Percentiles rank a stretch among this genome's conserved stretches.
Evolutionary conservation across 345 rosid genomes (phyloP).

Genomic region (Populus simonii): DNA sequence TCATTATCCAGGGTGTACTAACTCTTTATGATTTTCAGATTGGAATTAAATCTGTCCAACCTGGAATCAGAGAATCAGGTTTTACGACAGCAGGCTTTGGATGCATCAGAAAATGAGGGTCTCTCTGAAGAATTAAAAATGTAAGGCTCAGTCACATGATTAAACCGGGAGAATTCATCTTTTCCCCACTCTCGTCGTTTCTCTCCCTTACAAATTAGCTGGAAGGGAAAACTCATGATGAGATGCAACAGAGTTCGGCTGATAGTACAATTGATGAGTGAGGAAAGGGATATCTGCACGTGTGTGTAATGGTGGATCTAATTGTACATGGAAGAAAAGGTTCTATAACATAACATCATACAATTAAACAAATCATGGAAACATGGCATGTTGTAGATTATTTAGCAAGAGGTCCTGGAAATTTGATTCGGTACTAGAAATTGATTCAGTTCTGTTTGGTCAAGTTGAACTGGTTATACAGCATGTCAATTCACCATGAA

Average conservation of each 20-base stretch:
- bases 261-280: not conserved
- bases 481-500: not conserved
- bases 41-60: slow-evolving; percentile 47
- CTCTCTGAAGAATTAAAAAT: slow-evolving; percentile 39
- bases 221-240: not conserved
- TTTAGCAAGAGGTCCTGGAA: not conserved
- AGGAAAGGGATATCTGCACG: not conserved
- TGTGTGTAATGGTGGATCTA: not conserved
- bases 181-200: not conserved
- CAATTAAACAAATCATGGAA: not conserved
- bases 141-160: slow-evolving; percentile 21
- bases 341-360: not conserved
- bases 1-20: slow-evolving; percentile 5
- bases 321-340: not conserved
- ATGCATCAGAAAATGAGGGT: slow-evolving; percentile 37
- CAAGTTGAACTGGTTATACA: not conserved
- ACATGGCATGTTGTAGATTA: not conserved
- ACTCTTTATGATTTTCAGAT: slow-evolving; percentile 32
- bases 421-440: not conserved
- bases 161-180: not conserved
- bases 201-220: not conserved
- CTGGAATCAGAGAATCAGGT: slow-evolving; percentile 70
- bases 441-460: not conserved
- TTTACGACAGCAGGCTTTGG: slow-evolving; percentile 64
- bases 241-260: not conserved